Conservation (phyloP, 768 basidiomycete species). For the Termitomyces heimii region DNA sequence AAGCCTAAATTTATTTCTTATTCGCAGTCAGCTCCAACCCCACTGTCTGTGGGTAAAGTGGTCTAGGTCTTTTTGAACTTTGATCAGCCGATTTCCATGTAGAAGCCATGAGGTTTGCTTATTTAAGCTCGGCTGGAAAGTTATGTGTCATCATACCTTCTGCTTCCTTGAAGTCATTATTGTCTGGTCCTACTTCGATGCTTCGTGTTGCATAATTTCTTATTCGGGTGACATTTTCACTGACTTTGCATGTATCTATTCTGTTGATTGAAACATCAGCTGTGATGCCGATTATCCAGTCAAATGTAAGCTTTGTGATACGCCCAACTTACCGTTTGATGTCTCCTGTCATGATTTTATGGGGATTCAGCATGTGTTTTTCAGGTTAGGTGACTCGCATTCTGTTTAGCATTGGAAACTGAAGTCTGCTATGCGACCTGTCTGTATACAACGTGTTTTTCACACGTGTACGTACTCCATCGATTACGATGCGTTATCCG, state of each 20-base stretch:
- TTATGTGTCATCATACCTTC: not conserved
- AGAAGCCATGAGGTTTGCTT: constrained; percentile 4
- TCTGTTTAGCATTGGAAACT: constrained; percentile 2
- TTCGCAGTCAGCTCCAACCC: not conserved
- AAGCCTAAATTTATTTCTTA: not conserved
- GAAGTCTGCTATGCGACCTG: not conserved
- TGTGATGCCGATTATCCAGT: not conserved
- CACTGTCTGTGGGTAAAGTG: not conserved
- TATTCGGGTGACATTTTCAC: not conserved
- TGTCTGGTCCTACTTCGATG: not conserved
- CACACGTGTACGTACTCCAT: constrained; percentile 22
- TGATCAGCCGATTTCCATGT: not conserved
- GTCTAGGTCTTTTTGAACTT: not conserved
- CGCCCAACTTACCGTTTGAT: not conserved
- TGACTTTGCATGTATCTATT: not conserved
- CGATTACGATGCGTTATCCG: constrained; percentile 16
- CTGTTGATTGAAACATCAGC: constrained; percentile 3
- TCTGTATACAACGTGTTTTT: constrained; percentile 16
- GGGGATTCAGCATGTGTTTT: constrained; percentile 6
- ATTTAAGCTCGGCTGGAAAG: not conserved
- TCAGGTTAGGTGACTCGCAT: constrained; percentile 1
- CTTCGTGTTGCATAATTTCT: not conserved
- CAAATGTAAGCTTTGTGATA: not conserved
- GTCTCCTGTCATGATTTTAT: not conserved
- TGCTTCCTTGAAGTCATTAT: not conserved